These are phyloP conservation scores for Rhytidiadelphus loreus DNA, from an alignment of 225 moss, liverwort and hornwort genomes.

Conservation along the genomic window DNA sequence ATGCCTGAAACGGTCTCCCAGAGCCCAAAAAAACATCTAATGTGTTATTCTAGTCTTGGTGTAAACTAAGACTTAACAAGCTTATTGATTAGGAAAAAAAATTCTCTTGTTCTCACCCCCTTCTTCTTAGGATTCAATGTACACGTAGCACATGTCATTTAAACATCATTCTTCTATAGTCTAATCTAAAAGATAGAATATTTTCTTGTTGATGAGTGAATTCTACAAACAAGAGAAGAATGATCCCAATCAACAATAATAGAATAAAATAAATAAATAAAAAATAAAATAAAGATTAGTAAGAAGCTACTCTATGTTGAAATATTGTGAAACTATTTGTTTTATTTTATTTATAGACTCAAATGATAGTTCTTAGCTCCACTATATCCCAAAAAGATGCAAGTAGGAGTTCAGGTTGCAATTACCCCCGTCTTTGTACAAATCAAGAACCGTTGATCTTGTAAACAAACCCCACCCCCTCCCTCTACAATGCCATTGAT, in stretches of 20 bases:
- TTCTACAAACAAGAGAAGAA: not conserved
- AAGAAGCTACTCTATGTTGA: not conserved
- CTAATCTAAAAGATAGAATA: not conserved
- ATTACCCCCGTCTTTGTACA: no score
- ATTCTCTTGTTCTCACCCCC: no score
- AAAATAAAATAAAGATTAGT: not conserved
- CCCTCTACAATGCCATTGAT: no score
- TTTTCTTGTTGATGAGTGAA: not conserved
- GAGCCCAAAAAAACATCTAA: no score
- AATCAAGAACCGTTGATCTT: no score
- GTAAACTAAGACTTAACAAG: not conserved
- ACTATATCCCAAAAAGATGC: no score
- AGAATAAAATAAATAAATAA: no score
- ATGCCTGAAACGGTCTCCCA: no score
- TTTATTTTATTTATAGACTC: no score
- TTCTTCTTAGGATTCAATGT: not conserved
- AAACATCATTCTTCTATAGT: not conserved
- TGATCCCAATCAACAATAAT: fast-evolving
- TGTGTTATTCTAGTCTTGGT: not conserved
- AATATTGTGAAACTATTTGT: not conserved
- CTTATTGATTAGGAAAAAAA: not conserved
- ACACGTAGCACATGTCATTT: not conserved
- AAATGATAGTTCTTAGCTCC: no score
- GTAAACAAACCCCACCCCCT: no score
- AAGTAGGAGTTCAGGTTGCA: no score